Evolutionary conservation across 805 yeast species (phyloP), one percentile per base, ranked within the genome.

Genomic region (Monosporozyma aerobia): DNA sequence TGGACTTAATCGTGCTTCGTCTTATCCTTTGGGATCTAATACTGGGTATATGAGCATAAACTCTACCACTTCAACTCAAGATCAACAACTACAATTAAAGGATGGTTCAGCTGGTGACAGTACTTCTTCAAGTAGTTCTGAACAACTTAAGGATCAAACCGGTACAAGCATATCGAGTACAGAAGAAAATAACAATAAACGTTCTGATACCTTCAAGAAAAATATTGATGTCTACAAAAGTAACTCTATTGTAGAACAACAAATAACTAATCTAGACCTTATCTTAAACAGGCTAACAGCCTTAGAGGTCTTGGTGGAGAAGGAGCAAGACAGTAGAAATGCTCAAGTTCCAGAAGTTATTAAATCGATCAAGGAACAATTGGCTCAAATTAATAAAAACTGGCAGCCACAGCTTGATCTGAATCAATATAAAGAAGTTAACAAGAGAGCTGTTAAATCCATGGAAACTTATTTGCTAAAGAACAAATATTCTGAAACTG

Each of bases 381-480:
- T 64, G 2, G 49, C 54, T 8, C 44, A 54, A 2, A 41, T 61
- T 16, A 47, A 54, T 22, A 43, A 53, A 1, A 52, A 51, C 7
- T 62, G 67, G 64, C 52, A 57, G 39, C 69, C 67, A 8, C 45
- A 51, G 19, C 53, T 61, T 19, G 59, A 62, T 46, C n/a, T 25
- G 23, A 13, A 23, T 23, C 25, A 47, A 47, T 47, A 30, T 25
- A 35, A 35, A 23, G 16, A 16, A n/a, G 29, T 39, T 5, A 37
- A 41, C 25, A 25, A 44, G 25, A 43, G 19, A 33, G 56, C 53
- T 16, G 22, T 50, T 2, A 55, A 54, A 27, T 67, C 69, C 3
- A 5, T 64, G 3, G 71, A 68, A 48, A 60, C 69, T 3, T 53
- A 56, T 14, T 49, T 68, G 9, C 48, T 68, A 57, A 61, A 58